phyloP scores from a whole-genome alignment of 2,329 filamentous ascomycete species.

The Torrubiella hemipterigena region DNA sequence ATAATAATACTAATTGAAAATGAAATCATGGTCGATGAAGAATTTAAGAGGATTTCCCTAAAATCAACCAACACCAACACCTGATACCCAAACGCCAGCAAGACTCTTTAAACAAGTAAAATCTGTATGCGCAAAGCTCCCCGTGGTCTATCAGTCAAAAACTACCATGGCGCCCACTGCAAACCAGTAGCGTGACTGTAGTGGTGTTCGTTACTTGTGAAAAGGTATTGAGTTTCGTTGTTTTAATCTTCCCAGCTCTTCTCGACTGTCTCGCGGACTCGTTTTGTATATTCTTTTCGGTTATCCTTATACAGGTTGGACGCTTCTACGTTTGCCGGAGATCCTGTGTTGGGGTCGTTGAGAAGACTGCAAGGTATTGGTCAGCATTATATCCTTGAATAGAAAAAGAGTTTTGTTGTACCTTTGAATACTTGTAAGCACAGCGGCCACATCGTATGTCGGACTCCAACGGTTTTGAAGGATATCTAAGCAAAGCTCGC shows the following conservation, averaged over 20 bases:
- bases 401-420: conserved; percentile 27
- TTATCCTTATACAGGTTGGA: conserved; percentile 99
- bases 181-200: no score
- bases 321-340: conserved; percentile 93
- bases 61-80: no score
- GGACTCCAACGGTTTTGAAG: conserved; percentile 97
- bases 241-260: conserved; percentile 93
- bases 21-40: no score
- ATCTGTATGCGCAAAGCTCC: no score
- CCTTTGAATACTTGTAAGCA: conserved; percentile 97
- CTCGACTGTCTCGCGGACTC: conserved; percentile 92
- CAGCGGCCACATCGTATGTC: conserved; percentile 94
- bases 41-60: no score
- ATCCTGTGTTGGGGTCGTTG: conserved; percentile 98
- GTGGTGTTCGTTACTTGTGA: no score
- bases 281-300: conserved; percentile 88
- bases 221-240: background rate
- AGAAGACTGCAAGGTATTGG: conserved; percentile 52
- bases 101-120: no score
- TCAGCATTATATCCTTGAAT: background rate
- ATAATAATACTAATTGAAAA: no score
- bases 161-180: no score
- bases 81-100: no score
- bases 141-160: no score
- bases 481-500: conserved; percentile 93